These are phyloP conservation scores for Metarhizium guizhouense DNA, from an alignment of 2,329 filamentous ascomycete genomes.

Conservation along the genomic window DNA sequence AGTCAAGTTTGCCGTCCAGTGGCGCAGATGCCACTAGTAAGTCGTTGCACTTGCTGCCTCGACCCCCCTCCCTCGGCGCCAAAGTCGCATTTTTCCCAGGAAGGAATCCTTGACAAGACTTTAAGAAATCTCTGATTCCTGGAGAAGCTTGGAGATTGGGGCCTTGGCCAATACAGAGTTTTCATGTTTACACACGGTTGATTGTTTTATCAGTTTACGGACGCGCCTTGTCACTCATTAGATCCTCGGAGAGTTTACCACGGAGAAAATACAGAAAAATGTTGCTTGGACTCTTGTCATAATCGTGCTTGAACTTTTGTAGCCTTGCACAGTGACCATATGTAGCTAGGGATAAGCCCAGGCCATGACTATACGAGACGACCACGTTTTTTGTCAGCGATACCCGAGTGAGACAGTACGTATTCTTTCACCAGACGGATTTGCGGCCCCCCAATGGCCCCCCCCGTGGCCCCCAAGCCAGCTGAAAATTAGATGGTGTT, in stretches of 20 bases:
- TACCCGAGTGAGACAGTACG: too few relatives aligned
- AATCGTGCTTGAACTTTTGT: too few relatives aligned
- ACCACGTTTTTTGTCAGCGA: too few relatives aligned
- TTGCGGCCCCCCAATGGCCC: too few relatives aligned
- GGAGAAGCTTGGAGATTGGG: background rate
- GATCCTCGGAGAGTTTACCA: background rate
- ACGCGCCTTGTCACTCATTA: background rate
- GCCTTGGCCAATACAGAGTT: background rate
- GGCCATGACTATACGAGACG: too few relatives aligned
- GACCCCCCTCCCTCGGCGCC: too few relatives aligned
- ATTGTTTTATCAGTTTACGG: background rate
- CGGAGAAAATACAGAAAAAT: background rate
- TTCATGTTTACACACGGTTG: background rate
- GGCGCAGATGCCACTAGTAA: slow-evolving; percentile 7
- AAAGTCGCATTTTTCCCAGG: background rate
- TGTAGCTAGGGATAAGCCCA: too few relatives aligned
- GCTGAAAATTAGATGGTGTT: too few relatives aligned
- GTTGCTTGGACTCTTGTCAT: background rate
- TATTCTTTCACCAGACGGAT: too few relatives aligned
- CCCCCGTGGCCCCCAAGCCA: too few relatives aligned
- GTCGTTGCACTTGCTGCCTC: background rate
- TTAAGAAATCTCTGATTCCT: background rate
- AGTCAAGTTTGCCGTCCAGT: slow-evolving; percentile 15
- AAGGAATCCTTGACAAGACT: background rate
- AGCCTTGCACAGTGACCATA: too few relatives aligned